Evolutionary conservation across 495 filamentous ascomycete genomes (phyloP), one percentile per base, ranked within the genome.

Genomic region (Annulohypoxylon stygium): DNA sequence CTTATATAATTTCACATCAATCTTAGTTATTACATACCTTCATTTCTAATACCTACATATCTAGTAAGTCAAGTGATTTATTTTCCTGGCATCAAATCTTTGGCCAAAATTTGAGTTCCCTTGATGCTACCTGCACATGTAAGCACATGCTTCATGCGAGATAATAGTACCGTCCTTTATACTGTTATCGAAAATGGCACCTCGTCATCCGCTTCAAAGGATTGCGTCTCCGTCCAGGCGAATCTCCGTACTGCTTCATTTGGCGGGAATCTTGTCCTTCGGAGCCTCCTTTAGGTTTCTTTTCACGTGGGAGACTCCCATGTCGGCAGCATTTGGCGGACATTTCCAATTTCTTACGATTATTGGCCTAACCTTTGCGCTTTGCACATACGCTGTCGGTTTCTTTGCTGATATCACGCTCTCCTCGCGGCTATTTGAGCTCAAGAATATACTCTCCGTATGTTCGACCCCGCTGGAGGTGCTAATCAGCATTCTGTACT

Each of bases 331-430:
- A 20, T 96, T 91, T 76, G 94, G 93, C 23, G 94, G 93, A 86
- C 92, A 95, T 78, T 91, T 91, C 74, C 93, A 95, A 81, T 95
- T 92, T 80, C 83, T 95, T 54, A 97, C 93, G 62, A 93, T 97
- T 70, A 89, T 97, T 73, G 93, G 93, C 30, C 86, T 97, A 11
- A 80, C 86, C 2, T 79, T 96, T 41, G 86, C 93, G 2, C 87
- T 90, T 14, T 64, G 88, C 54, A 93, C 93, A 41, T 95, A 96
- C 78, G 70, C 82, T 23, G 79, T 88, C 69, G 95, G 88, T 7
- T 78, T 94, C n/a, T 79, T 94, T 33, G 92, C 93, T 39, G 94
- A 97, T 81, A 65, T 95, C 8, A 91, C 89, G 9, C 78, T 90
- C 39, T 92, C 87, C 7, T 83, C 81, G 0, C 80, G 79, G 26